Evolutionary conservation across 352 stramenopile genomes (phyloP), one percentile per base, ranked within the genome.

Genomic region (Thalassiosira sp.): DNA sequence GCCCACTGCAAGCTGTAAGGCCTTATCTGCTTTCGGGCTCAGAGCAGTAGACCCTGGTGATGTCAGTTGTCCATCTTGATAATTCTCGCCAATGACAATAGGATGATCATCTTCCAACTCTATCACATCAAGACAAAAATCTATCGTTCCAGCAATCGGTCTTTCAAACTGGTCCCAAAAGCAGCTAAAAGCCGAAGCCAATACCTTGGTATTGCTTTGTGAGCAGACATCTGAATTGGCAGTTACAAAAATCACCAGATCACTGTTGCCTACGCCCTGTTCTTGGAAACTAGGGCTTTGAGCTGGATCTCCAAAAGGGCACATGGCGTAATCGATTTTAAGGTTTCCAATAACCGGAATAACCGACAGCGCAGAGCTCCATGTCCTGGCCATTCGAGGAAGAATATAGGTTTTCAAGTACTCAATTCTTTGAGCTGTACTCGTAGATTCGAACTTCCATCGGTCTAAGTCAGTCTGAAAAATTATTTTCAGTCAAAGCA

Each of bases 281-380:
- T 16, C 54, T 46, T 20, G 65, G 74, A 72, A 89, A 31, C 52
- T 66, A 22, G 65, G 65, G 15, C 65, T 74, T 11, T n/a, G 46
- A 11, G 40, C 15, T 49, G 52, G 65, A 74, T 74, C 65, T 31
- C 16, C 65, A 57, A 66, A 74, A 35, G 65, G 65, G 52, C 65
- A 74, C 16, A 33, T 59, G 5, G 59, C 28, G 43, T 56, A 52
- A 22, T 76, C 60, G 6, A 76, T 84, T 25, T 64, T 43, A 11
- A 91, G 65, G 43, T 74, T 76, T 10, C 74, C 79, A 53, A 48
- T 66, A 5, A 91, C 76, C 1, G 82, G 85, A 28, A 91, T 66
- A 6, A 89, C 82, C 3, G 59, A 64, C 5, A 91, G 57, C 0
- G 85, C 74, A 20, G 51, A 43, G 11, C 35, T 74, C 85, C 85